A percentile compares a stretch with the other conserved stretches of the same genome.
phyloP scores from a whole-genome alignment of 2,329 filamentous ascomycete genomes.

The Pseudogymnoascus sp. region DNA sequence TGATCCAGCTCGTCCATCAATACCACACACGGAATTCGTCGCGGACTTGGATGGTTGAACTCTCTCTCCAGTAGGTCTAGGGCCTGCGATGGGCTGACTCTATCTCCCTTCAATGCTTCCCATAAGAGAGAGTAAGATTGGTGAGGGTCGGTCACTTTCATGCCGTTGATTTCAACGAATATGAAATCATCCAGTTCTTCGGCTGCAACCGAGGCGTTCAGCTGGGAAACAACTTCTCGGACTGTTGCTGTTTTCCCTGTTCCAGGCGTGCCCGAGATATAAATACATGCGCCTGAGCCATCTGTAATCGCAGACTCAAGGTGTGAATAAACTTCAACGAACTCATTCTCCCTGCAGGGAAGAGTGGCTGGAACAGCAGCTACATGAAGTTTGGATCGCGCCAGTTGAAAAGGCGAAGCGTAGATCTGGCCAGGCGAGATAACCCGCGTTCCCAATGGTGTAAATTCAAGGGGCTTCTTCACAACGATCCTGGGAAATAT shows the following conservation, averaged over 20 bases:
- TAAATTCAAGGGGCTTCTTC: conserved; percentile 90
- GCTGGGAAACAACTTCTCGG: conserved; percentile 80
- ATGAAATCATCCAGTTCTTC: conserved; percentile 98
- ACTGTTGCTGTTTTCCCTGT: conserved; percentile 98
- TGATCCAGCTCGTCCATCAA: conserved; percentile 98
- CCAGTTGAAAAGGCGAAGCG: conserved; percentile 83
- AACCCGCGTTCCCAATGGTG: conserved; percentile 80
- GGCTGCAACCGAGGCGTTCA: conserved; percentile 77
- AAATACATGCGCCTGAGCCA: conserved; percentile 91
- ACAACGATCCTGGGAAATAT: conserved; percentile 46
- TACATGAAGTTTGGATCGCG: conserved; percentile 81
- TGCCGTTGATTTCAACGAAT: conserved; percentile 98
- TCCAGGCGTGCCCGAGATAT: conserved; percentile 96
- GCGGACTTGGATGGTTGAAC: conserved; percentile 83
- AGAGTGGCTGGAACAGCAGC: conserved; percentile 83
- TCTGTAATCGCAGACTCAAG: conserved; percentile 91
- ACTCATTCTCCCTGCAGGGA: conserved; percentile 87
- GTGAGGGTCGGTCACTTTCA: conserved; percentile 98
- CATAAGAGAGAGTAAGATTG: conserved; percentile 92
- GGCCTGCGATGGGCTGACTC: conserved; percentile 85
- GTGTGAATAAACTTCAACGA: conserved; percentile 84
- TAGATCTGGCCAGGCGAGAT: conserved; percentile 67
- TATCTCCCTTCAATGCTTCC: conserved; percentile 90
- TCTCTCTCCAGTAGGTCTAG: conserved; percentile 85
- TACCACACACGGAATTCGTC: conserved; percentile 89